Evolutionary conservation across 371 early-diverging fungal genomes (phyloP), one percentile per base, ranked within the genome.

Genomic region (Rhizopus delemar): DNA sequence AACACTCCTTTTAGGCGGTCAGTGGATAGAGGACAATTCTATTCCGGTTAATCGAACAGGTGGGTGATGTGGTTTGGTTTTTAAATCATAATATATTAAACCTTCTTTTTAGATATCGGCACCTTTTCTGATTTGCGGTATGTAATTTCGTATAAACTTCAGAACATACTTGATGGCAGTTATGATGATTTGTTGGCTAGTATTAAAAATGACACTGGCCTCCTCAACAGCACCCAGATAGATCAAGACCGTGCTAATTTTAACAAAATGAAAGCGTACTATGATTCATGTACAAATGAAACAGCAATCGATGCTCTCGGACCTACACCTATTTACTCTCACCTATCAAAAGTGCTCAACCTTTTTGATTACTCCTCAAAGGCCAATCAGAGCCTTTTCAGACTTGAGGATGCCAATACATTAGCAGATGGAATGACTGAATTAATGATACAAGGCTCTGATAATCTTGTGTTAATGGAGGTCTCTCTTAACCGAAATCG

Each of bases 261-360:
- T 43, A 62, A 68, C 15, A 74, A 76, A 53, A 50, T 84, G 6
- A 70, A 80, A 46, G 41, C 65, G 15, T 78, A 80, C 2, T 87
- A 83, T 53, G 45, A 53, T 15, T 68, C 84, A 16, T 87, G 87
- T 48, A 80, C 83, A 75, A 66, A 87, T 46, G 77, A 76, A 39
- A 62, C 62, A 0, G 48, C 53, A 2, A 76, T 86, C n/a, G 62
- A 74, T 32, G 39, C 59, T 11, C 54, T 71, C 2, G 85, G 87
- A 3, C 76, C 80, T 2, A 66, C 73, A 5, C 88, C 87, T 2
- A 53, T 87, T 0, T 65, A 70, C 16, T 34, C 51, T 28, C 12
- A 62, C 8, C 13, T 62, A 32, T 41, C 45, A n/a, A 38, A 46
- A 45, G 3, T 66, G 13, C 41, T 54, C 4, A 13, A 3, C 4